phyloP scores from a whole-genome alignment of 495 filamentous ascomycete genomes.

The Lichenothelia convexa region DNA sequence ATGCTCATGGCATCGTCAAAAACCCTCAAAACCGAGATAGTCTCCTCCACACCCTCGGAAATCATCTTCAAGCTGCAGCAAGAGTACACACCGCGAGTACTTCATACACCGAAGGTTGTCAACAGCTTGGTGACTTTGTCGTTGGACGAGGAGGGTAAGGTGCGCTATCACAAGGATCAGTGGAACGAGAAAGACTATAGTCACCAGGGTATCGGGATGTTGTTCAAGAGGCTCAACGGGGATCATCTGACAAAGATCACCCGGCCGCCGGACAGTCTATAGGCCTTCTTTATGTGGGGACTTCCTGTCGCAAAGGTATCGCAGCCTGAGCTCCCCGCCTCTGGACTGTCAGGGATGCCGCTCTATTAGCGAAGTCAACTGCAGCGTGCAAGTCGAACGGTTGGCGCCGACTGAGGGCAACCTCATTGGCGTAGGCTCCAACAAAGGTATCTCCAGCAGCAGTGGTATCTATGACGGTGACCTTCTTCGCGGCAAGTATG shows the following conservation, averaged over 20 bases:
- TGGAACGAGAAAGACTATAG: slow-evolving; percentile 35
- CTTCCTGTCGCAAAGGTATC: slow-evolving; percentile 76
- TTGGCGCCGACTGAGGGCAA: slow-evolving; percentile 20
- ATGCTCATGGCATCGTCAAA: slow-evolving; percentile 22
- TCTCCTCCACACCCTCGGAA: slow-evolving; percentile 16
- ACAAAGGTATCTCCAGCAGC: slow-evolving; percentile 92
- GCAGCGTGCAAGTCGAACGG: slow-evolving; percentile 23
- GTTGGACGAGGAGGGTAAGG: slow-evolving; percentile 26
- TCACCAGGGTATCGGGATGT: slow-evolving; percentile 29
- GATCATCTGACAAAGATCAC: slow-evolving; percentile 22
- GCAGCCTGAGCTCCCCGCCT: slow-evolving; percentile 64
- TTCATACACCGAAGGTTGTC: slow-evolving; percentile 21
- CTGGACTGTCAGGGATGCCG: slow-evolving; percentile 60
- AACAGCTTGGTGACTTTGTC: slow-evolving; percentile 25
- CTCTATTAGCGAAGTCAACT: slow-evolving; percentile 49
- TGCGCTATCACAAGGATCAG: slow-evolving; percentile 33
- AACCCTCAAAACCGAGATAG: slow-evolving; percentile 26
- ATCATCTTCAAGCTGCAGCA: slow-evolving; percentile 29
- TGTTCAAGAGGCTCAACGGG: slow-evolving; percentile 31
- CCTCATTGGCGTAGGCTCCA: slow-evolving; percentile 61
- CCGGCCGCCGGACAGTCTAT: slow-evolving; percentile 1
- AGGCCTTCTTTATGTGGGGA: too few species aligned
- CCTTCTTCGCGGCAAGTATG: neutral
- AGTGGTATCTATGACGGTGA: slow-evolving; percentile 74
- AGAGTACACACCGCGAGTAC: slow-evolving; percentile 24